Evolutionary conservation across 805 yeast genomes (phyloP).

Genomic region (Myxozyma kluyveri): DNA sequence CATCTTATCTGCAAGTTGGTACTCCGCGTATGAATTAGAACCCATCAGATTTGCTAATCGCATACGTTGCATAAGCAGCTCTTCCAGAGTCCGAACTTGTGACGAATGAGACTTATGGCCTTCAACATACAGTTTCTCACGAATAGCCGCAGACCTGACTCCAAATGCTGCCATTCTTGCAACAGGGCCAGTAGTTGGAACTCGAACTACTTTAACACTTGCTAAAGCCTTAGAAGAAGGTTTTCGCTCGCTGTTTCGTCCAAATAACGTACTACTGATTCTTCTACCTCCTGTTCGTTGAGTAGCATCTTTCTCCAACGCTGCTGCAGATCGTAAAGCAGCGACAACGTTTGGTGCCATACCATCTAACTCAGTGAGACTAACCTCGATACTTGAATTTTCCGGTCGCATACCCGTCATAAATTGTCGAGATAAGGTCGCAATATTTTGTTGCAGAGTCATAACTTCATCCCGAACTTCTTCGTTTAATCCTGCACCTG

Average conservation of each 20-base stretch:
- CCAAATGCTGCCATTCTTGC: slow-evolving; percentile 64
- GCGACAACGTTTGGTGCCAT: slow-evolving; percentile 27
- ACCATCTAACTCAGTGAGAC: slow-evolving; percentile 36
- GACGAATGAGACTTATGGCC: slow-evolving; percentile 61
- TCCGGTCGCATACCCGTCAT: slow-evolving; percentile 46
- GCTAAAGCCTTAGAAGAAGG: slow-evolving; percentile 8
- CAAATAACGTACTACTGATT: neutral
- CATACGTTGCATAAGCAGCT: slow-evolving; percentile 63
- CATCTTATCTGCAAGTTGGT: slow-evolving; percentile 87
- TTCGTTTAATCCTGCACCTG: slow-evolving; percentile 79
- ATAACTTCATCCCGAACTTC: slow-evolving; percentile 68
- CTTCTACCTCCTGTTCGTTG: neutral
- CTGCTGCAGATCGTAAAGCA: slow-evolving; percentile 12
- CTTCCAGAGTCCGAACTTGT: slow-evolving; percentile 60
- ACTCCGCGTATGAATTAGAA: slow-evolving; percentile 64
- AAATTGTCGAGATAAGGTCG: slow-evolving; percentile 77
- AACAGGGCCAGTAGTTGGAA: slow-evolving; percentile 51
- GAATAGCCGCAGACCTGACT: slow-evolving; percentile 53
- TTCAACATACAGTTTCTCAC: slow-evolving; percentile 72
- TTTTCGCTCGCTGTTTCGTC: neutral
- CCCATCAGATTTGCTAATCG: slow-evolving; percentile 73
- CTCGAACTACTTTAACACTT: slow-evolving; percentile 44
- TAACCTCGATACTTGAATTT: slow-evolving; percentile 35
- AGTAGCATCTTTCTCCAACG: slow-evolving; percentile 11
- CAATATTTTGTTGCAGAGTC: slow-evolving; percentile 72